Percentiles rank a stretch among this genome's conserved stretches.
Evolutionary conservation across 1,139 yeast species (phyloP).

Genomic region (Scheffersomyces lignicola): DNA sequence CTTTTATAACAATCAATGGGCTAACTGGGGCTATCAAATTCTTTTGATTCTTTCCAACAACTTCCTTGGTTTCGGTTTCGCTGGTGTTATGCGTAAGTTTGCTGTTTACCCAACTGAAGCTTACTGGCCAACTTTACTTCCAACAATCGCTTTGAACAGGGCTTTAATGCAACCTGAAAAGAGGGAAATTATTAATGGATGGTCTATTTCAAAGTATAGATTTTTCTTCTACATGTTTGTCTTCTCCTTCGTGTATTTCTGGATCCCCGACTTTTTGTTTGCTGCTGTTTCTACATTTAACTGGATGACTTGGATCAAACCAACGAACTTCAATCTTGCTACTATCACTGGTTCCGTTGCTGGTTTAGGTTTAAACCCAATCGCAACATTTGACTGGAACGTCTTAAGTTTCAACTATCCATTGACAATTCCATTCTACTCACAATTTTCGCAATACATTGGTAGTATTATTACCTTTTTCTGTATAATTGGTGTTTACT

Average conservation of each 20-base stretch:
- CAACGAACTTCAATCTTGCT: constrained; percentile 40
- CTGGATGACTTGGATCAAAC: constrained; percentile 41
- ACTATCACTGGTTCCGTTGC: constrained; percentile 52
- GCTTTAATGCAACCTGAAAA: constrained; percentile 48
- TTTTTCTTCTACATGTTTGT: constrained; percentile 26
- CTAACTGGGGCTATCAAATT: constrained; percentile 50
- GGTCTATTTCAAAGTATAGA: constrained; percentile 32
- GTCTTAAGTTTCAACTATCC: constrained; percentile 21
- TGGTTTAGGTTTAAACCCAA: constrained; percentile 64
- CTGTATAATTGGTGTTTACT: constrained; percentile 47
- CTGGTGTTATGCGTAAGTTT: constrained; percentile 58
- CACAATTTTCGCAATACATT: constrained; percentile 37
- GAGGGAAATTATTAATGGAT: constrained; percentile 39
- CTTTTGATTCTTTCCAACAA: constrained; percentile 54
- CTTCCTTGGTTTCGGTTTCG: constrained; percentile 62
- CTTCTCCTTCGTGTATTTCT: constrained; percentile 30
- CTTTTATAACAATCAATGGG: constrained; percentile 44
- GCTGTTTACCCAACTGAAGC: constrained; percentile 57
- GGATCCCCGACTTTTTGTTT: constrained; percentile 37
- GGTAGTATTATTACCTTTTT: constrained; percentile 48
- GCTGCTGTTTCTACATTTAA: constrained; percentile 32
- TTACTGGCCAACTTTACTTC: constrained; percentile 58
- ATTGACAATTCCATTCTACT: constrained; percentile 46
- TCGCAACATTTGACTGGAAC: constrained; percentile 56
- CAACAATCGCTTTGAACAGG: constrained; percentile 55